Evolutionary conservation across 345 rosid genomes (phyloP).

Genomic region (Excoecaria cochinchinensis): DNA sequence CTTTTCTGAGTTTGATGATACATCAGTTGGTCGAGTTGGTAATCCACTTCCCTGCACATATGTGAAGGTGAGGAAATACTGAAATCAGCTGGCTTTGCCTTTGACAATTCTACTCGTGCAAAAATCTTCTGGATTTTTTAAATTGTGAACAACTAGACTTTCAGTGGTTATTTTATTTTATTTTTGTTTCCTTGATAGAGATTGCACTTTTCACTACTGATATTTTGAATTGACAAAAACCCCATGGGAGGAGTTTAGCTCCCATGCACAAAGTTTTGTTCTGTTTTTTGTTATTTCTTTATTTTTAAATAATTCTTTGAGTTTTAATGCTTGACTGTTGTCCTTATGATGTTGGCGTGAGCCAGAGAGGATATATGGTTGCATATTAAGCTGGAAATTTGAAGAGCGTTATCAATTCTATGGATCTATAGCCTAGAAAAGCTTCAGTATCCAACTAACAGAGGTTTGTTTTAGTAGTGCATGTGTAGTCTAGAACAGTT

Average conservation of each 20-base stretch:
- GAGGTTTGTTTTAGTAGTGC: too few species aligned
- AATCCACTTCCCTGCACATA: constrained; percentile 93
- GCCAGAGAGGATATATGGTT: background rate
- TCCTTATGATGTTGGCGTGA: background rate
- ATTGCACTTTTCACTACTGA: background rate
- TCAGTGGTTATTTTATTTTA: background rate
- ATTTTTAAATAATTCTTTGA: background rate
- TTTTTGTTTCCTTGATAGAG: background rate
- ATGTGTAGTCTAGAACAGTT: too few species aligned
- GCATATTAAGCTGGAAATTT: background rate
- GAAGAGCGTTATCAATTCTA: background rate
- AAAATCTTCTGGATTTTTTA: constrained; percentile 9
- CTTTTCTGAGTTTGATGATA: constrained; percentile 93
- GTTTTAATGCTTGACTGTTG: background rate
- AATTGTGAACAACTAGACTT: background rate
- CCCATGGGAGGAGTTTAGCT: background rate
- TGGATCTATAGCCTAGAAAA: background rate
- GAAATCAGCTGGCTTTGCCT: constrained; percentile 3
- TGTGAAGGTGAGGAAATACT: constrained; percentile 62
- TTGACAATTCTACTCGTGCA: background rate
- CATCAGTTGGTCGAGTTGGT: constrained; percentile 96
- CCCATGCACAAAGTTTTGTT: background rate
- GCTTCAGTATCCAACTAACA: background rate
- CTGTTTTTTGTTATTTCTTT: background rate
- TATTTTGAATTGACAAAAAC: too few species aligned